phyloP scores from a whole-genome alignment of 345 rosid genomes.

The Cochlearia excelsa region DNA sequence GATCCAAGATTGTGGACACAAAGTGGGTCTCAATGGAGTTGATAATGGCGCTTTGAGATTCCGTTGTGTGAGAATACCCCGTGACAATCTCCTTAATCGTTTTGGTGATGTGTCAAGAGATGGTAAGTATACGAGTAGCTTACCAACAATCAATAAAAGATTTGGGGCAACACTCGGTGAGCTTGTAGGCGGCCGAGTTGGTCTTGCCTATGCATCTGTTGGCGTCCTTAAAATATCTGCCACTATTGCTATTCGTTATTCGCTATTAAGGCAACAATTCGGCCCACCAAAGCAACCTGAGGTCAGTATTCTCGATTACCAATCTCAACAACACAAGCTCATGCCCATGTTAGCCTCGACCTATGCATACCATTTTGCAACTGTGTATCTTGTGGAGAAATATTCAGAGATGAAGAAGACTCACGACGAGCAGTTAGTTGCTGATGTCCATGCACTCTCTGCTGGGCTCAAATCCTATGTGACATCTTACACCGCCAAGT shows the following conservation, averaged over 20 bases:
- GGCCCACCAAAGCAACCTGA: slow-evolving; percentile 97
- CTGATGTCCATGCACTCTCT: slow-evolving; percentile 90
- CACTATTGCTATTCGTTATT: slow-evolving; percentile 83
- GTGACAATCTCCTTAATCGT: slow-evolving; percentile 94
- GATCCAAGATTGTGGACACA: slow-evolving; percentile 93
- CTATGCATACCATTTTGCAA: slow-evolving; percentile 89
- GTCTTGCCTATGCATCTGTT: slow-evolving; percentile 83
- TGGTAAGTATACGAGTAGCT: slow-evolving; percentile 90
- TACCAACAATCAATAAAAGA: slow-evolving; percentile 87
- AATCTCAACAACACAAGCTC: slow-evolving; percentile 98
- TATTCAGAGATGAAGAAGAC: slow-evolving; percentile 80
- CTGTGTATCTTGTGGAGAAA: slow-evolving; percentile 66
- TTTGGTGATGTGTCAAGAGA: slow-evolving; percentile 92
- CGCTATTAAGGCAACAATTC: slow-evolving; percentile 88
- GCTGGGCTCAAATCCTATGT: slow-evolving; percentile 97
- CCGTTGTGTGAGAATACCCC: slow-evolving; percentile 78
- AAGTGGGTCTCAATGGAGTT: slow-evolving; percentile 93
- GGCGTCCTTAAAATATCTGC: slow-evolving; percentile 76
- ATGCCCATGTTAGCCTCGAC: slow-evolving; percentile 99
- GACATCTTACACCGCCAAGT: slow-evolving; percentile 83
- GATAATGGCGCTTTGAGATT: slow-evolving; percentile 97
- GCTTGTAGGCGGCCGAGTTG: slow-evolving; percentile 97
- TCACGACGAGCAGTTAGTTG: slow-evolving; percentile 75
- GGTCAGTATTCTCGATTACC: slow-evolving; percentile 94
- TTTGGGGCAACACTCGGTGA: slow-evolving; percentile 97